Evolutionary conservation across 1,284 basidiomycete species (phyloP).

Genomic region (Ustilago esculenta): DNA sequence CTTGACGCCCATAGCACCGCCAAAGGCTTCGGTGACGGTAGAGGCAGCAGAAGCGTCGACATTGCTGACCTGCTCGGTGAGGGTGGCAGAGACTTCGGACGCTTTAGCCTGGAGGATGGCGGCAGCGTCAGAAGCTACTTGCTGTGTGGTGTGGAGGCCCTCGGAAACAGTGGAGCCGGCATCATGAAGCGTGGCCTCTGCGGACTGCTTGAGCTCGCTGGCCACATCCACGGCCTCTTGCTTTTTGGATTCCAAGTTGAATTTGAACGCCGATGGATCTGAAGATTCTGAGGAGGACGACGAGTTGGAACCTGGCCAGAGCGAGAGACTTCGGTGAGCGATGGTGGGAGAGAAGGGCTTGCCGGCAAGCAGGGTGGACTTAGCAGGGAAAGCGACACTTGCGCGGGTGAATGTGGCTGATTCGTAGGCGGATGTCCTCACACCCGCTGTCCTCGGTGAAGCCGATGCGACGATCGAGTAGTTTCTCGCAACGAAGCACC

Average conservation of each 20-base stretch:
- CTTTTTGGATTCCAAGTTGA: slow-evolving; percentile 17
- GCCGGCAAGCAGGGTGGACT: slow-evolving; percentile 19
- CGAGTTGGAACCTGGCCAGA: slow-evolving; percentile 18
- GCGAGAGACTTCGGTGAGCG: slow-evolving; percentile 17
- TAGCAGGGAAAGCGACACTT: slow-evolving; percentile 11
- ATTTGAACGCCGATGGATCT: slow-evolving; percentile 2
- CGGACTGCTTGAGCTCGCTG: slow-evolving; percentile 9
- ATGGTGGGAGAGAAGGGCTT: slow-evolving; percentile 24
- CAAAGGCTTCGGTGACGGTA: slow-evolving; percentile 41
- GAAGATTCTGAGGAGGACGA: neutral
- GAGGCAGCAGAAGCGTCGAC: slow-evolving; percentile 31
- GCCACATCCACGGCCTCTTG: slow-evolving; percentile 9
- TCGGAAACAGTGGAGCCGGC: slow-evolving; percentile 12
- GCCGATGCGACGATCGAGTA: slow-evolving; percentile 11
- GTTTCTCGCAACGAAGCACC: neutral
- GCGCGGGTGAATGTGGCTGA: slow-evolving; percentile 17
- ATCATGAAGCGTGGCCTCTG: slow-evolving; percentile 4
- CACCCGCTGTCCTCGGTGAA: slow-evolving; percentile 7
- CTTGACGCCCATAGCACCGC: slow-evolving; percentile 69
- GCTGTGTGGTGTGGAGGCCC: slow-evolving; percentile 3
- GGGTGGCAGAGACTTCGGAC: slow-evolving; percentile 4
- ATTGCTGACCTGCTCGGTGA: slow-evolving; percentile 27
- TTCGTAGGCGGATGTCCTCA: slow-evolving; percentile 18
- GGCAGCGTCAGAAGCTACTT: slow-evolving; percentile 21
- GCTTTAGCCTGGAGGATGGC: slow-evolving; percentile 22